phyloP scores from a whole-genome alignment of 2,329 filamentous ascomycete genomes.

The Kalmusia sp. region DNA sequence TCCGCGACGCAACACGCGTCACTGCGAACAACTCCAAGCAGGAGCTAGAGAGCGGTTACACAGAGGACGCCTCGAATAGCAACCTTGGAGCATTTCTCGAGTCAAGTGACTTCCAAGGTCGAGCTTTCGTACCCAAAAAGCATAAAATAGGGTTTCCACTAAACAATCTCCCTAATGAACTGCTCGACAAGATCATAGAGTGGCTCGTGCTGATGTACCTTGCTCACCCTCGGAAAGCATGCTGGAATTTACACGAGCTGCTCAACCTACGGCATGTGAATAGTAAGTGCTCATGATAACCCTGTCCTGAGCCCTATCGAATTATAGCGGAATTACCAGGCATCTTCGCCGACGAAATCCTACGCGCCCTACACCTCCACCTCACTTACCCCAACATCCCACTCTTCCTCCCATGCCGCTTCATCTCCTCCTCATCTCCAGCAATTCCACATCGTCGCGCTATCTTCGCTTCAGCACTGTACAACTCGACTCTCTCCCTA shows the following conservation, averaged over 20 bases:
- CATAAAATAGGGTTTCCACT: not conserved
- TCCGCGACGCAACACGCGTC: no score
- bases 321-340: not conserved
- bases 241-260: not conserved
- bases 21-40: no score
- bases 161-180: not conserved
- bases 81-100: not conserved
- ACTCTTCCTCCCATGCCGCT: not conserved
- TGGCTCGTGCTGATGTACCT: not conserved
- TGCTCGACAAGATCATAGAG: not conserved
- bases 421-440: not conserved
- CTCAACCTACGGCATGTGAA: slow-evolving; percentile 11
- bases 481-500: not conserved
- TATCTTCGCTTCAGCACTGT: not conserved
- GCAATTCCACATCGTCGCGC: not conserved
- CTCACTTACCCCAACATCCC: not conserved
- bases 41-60: no score
- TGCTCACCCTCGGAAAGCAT: not conserved
- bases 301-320: no score
- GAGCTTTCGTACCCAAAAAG: not conserved
- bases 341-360: not conserved
- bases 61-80: no score
- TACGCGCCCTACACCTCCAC: not conserved
- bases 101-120: not conserved
- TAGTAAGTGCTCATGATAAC: not conserved